A percentile compares a stretch with the other conserved stretches of the same genome.
Conservation (phyloP, 306 rosid species). For the Vigna hirtella region DNA sequence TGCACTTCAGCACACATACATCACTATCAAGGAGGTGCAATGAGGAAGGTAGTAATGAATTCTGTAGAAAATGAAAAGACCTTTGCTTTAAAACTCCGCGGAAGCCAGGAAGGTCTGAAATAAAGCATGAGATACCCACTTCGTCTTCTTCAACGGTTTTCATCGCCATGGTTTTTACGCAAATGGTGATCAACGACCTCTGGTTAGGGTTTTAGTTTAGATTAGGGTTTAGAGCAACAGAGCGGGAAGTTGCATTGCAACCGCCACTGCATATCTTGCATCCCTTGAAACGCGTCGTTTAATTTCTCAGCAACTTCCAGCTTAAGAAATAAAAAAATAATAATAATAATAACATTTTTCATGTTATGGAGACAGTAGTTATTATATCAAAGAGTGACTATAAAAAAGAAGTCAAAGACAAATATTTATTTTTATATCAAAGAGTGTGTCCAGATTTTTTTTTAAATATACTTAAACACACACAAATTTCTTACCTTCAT, state of each 20-base stretch:
- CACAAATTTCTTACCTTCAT: no score
- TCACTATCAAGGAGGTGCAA: not conserved
- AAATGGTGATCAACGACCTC: not conserved
- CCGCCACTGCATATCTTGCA: slow-evolving; percentile 16
- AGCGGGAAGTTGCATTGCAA: slow-evolving; percentile 33
- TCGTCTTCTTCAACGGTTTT: slow-evolving; percentile 71
- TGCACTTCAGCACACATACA: not conserved
- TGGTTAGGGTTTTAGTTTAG: slow-evolving; percentile 59
- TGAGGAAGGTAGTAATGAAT: not conserved
- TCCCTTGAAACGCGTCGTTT: slow-evolving; percentile 38
- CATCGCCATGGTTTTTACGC: slow-evolving; percentile 43
- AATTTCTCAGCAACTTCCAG: not conserved
- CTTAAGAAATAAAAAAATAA: no score
- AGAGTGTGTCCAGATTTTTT: no score
- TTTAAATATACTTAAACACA: no score
- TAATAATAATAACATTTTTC: no score
- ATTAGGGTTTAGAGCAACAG: slow-evolving; percentile 10
- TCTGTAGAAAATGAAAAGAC: slow-evolving; percentile 42
- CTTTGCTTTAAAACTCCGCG: slow-evolving; percentile 93
- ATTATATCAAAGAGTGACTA: no score
- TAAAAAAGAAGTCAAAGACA: no score
- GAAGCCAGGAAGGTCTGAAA: slow-evolving; percentile 87
- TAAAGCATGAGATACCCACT: slow-evolving; percentile 84
- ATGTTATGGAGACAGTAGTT: no score
- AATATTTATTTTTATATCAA: no score